Evolutionary conservation across 1,139 yeast species (phyloP).

Genomic region (Saccharomyces hybrid): DNA sequence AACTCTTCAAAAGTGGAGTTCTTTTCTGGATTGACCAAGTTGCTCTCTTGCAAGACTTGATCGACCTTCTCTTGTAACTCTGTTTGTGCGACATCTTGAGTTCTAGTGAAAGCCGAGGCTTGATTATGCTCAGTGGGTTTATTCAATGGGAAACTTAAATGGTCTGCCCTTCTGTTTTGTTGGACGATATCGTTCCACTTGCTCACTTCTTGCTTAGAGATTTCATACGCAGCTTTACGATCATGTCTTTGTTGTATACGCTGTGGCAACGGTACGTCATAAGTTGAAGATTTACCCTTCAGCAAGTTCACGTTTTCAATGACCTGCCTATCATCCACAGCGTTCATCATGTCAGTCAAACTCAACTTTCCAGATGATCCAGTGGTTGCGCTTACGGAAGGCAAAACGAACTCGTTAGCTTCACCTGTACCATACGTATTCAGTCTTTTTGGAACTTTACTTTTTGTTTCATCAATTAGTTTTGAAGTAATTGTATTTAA

Average conservation of each 20-base stretch:
- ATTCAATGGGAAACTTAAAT: constrained; percentile 55
- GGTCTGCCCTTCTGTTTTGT: constrained; percentile 77
- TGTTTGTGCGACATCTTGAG: constrained; percentile 42
- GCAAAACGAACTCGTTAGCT: constrained; percentile 68
- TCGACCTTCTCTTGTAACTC: constrained; percentile 66
- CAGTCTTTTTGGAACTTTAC: constrained; percentile 42
- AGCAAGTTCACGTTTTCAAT: constrained; percentile 45
- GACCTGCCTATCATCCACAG: constrained; percentile 43
- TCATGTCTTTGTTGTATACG: constrained; percentile 82
- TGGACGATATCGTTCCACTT: constrained; percentile 85
- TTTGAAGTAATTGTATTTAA: constrained; percentile 31
- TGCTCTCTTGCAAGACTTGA: constrained; percentile 53
- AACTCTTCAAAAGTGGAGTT: constrained; percentile 83
- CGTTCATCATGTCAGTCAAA: constrained; percentile 67
- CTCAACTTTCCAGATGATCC: constrained; percentile 49
- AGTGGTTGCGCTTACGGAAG: constrained; percentile 32
- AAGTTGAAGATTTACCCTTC: constrained; percentile 39
- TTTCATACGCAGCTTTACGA: constrained; percentile 83
- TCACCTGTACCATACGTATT: constrained; percentile 38
- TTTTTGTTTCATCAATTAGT: constrained; percentile 28
- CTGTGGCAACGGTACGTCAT: constrained; percentile 77
- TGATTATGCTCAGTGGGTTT: constrained; percentile 39
- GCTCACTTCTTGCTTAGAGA: constrained; percentile 76
- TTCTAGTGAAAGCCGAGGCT: constrained; percentile 48
- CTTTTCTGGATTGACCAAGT: constrained; percentile 62